Evolutionary conservation across 78 protist genomes (phyloP), one percentile per base, ranked within the genome.

Genomic region (Pelomyxa schiedti): DNA sequence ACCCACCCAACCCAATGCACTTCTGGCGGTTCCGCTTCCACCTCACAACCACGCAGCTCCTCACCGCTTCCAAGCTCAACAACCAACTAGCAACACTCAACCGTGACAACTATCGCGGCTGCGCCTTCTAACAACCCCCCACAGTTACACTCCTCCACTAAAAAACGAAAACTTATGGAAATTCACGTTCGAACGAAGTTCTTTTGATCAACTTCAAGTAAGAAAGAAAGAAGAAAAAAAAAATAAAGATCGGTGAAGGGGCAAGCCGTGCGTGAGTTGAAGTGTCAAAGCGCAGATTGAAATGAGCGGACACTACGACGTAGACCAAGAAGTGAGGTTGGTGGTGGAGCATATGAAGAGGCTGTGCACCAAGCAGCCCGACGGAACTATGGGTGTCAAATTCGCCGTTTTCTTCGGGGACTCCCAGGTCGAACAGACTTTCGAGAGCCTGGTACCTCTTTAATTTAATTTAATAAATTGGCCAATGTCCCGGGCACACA

Each of bases 11-110:
- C 52, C 86, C 82, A 38, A 32, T 72, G 53, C 87, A 84, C 58
- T 83, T 81, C 74, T 88, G 93, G 93, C 81, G 83, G 39, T 88
- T 81, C 76, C 67, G 93, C 35, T 28, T 80, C 3, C 93, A 88
- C 66, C 32, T 83, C 29, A 32, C 53, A 38, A 4, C 81, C 1
- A 89, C 83, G 74, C 72, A 76, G 40, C 72, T 88, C 58, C 16
- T 16, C 58, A 47, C 16, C 32, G 58, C 58, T 16, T 16, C 58
- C 58, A 16, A 47, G 32, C 16, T 47, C 58, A 47, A 47, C 58
- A 16, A 47, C 58, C 16, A 47, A 16, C 58, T 47, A n/a, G n/a
- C n/a, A n/a, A n/a, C n/a, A n/a, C n/a, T n/a, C n/a, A n/a, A n/a
- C n/a, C n/a, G n/a, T n/a, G n/a, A n/a, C n/a, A n/a, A n/a, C n/a